Base-by-base conservation (phyloP, 2,329 filamentous ascomycete species). In the Chaetomiaceae sp. region DNA sequence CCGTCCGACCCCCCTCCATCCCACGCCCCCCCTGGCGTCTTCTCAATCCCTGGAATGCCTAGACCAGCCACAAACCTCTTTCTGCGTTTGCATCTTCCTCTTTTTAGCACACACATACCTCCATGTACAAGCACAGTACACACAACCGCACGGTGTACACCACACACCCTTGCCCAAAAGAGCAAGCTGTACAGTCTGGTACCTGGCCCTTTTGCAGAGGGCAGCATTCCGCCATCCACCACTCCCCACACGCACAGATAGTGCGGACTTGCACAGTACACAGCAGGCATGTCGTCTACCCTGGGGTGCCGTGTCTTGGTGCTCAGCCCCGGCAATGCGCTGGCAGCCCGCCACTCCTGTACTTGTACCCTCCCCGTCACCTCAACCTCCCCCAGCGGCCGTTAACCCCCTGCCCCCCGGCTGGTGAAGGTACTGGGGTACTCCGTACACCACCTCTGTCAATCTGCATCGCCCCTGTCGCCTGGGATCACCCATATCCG, bases 321-420 rank as follows among this genome's bases (percentile, higher is more conserved):
- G 58, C 54, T 53, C 43, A 54, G n/a, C 23, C 45, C 56, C 44
- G 46, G 56, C 58, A 56, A 56, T 60, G 59, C 47, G 56, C 38
- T 61, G 58, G 55, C 59, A 58, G 17, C 27, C 29, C 42, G 45
- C 40, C 33, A 51, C 55, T n/a, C n/a, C n/a, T n/a, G n/a, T n/a
- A n/a, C 51, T 54, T 60, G 53, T 53, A 58, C 48, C 56, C 37
- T 43, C 25, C 43, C 20, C 29, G 29, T 39, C 43, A 22, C 45
- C 23, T 42, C 17, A 15, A 22, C 38, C 23, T 29, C 48, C 50
- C 50, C 49, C 33, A 48, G 43, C 44, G 34, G 40, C 48, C 52
- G 50, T 54, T 52, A 42, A 45, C 46, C 45, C 52, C 47, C 45
- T 45, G 44, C 20, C 45, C 14, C 37, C 6, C 8, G 19, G 33